phyloP scores from a whole-genome alignment of 495 filamentous ascomycete genomes.

The Filosporella fistucella region DNA sequence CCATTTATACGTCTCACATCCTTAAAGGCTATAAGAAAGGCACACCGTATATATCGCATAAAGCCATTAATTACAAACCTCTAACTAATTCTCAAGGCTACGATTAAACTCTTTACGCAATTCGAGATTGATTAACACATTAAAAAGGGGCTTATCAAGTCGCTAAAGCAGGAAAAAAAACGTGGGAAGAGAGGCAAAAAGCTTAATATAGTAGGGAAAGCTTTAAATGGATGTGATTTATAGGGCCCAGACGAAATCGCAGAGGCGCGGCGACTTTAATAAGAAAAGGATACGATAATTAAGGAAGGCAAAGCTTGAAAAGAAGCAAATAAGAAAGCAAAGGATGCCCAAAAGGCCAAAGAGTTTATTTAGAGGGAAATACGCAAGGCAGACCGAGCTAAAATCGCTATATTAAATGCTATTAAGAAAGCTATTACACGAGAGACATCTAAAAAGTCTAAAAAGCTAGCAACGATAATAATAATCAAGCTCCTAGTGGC shows the following conservation, averaged over 20 bases:
- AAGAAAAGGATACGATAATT: background rate
- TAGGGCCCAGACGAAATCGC: background rate
- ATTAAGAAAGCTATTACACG: too few relatives aligned
- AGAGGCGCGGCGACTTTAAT: background rate
- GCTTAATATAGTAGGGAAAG: background rate
- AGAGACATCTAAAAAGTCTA: too few relatives aligned
- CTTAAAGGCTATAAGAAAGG: background rate
- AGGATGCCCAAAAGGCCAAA: background rate
- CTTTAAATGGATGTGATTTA: background rate
- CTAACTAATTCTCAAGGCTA: background rate
- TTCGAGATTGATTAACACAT: background rate
- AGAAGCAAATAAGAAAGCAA: background rate
- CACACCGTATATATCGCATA: background rate
- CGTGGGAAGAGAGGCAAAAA: background rate
- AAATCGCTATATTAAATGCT: background rate
- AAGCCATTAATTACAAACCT: background rate
- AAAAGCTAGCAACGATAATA: too few relatives aligned
- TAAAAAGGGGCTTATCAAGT: background rate
- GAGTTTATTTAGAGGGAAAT: background rate
- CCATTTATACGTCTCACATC: too few relatives aligned
- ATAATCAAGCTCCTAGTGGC: too few relatives aligned
- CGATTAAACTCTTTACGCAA: background rate
- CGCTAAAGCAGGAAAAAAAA: background rate
- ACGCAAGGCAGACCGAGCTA: background rate
- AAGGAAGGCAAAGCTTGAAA: background rate